A percentile compares a stretch with the other conserved stretches of the same genome.
Conservation (phyloP, 495 filamentous ascomycete species). For the Baudoinia panamericana region DNA sequence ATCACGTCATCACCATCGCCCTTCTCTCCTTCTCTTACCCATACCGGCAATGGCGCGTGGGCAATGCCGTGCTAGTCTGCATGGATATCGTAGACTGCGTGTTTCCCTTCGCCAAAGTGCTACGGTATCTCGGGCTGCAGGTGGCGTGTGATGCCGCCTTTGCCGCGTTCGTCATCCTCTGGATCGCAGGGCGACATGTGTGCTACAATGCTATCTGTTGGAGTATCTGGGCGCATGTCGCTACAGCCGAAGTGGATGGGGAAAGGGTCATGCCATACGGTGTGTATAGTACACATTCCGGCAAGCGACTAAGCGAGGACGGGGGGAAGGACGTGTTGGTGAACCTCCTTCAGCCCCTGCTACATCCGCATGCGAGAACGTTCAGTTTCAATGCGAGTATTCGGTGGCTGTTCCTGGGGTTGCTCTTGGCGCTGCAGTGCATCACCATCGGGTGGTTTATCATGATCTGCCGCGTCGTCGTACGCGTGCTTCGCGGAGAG, state of each 20-base stretch:
- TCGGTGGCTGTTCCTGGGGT: slow-evolving; percentile 58
- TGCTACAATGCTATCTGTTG: slow-evolving; percentile 65
- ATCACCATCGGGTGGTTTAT: slow-evolving; percentile 79
- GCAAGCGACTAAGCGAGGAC: slow-evolving; percentile 40
- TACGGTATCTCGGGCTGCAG: slow-evolving; percentile 74
- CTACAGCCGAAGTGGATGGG: too few species aligned
- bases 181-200: slow-evolving; percentile 74
- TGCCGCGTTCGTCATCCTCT: slow-evolving; percentile 72
- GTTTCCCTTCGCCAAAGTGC: slow-evolving; percentile 77
- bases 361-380: slow-evolving; percentile 44
- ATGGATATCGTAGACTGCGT: slow-evolving; percentile 92
- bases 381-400: slow-evolving; percentile 66
- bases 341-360: slow-evolving; percentile 59
- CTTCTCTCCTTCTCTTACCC: slow-evolving; percentile 70
- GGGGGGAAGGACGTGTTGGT: slow-evolving; percentile 43
- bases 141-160: slow-evolving; percentile 71
- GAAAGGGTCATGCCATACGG: slow-evolving; percentile 52
- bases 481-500: slow-evolving; percentile 59
- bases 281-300: slow-evolving; percentile 47
- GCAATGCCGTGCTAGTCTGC: slow-evolving; percentile 73
- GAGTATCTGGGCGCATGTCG: slow-evolving; percentile 63
- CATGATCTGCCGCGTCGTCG: slow-evolving; percentile 72
- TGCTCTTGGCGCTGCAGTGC: slow-evolving; percentile 64
- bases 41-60: slow-evolving; percentile 72
- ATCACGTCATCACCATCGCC: slow-evolving; percentile 78